Conservation (phyloP, 306 rosid genomes). For the Cucurbita maxima region DNA sequence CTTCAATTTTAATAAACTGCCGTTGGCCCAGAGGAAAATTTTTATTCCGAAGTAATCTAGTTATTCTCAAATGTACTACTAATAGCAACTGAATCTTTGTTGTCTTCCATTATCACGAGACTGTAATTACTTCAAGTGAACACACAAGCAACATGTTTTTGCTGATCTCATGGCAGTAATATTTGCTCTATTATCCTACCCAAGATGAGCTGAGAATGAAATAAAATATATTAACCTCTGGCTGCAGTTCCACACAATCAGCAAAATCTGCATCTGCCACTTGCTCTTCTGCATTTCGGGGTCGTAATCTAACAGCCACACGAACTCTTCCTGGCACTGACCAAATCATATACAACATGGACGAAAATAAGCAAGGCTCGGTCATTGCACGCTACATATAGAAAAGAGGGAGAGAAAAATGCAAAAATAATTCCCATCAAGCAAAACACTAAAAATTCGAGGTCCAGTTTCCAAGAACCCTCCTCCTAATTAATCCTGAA, state of each 20-base stretch:
- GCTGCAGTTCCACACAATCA: slow-evolving; percentile 79
- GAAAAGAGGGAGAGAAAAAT: neutral
- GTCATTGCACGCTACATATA: slow-evolving; percentile 1
- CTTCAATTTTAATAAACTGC: neutral
- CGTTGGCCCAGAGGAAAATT: neutral
- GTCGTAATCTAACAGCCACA: slow-evolving; percentile 85
- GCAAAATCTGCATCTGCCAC: slow-evolving; percentile 86
- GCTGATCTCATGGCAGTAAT: neutral
- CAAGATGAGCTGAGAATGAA: neutral
- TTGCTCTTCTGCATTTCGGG: slow-evolving; percentile 71
- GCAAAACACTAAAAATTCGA: neutral
- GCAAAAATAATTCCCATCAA: neutral
- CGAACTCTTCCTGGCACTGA: slow-evolving; percentile 90
- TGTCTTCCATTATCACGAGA: neutral
- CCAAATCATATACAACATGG: slow-evolving; percentile 7
- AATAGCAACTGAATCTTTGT: neutral
- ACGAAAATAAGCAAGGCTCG: neutral
- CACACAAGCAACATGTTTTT: neutral
- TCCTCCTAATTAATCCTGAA: neutral
- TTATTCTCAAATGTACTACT: neutral
- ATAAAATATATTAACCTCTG: slow-evolving; percentile 42
- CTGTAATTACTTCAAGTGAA: neutral
- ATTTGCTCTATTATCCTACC: neutral
- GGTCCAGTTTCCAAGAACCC: neutral
- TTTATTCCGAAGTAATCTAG: neutral